A percentile compares a stretch with the other conserved stretches of the same genome.
Evolutionary conservation across 2,329 filamentous ascomycete genomes (phyloP).

Genomic region (Xylariales sp.): DNA sequence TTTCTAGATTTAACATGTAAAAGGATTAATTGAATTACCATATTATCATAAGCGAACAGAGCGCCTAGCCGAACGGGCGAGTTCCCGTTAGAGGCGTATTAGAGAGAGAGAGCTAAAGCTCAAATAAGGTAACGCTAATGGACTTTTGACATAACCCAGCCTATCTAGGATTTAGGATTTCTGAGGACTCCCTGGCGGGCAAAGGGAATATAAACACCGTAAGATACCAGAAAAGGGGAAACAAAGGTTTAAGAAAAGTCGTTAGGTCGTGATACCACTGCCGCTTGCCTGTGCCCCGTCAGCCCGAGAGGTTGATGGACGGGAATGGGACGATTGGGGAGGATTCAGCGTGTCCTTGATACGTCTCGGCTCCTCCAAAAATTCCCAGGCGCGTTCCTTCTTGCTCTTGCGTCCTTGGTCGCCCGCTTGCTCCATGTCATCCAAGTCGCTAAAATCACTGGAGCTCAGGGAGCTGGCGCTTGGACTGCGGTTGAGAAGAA

Average conservation of each 20-base stretch:
- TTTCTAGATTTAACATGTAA: not conserved
- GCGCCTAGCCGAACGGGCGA: not conserved
- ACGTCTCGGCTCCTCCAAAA: conserved; percentile 61
- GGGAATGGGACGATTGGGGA: conserved; percentile 9
- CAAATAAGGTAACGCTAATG: not conserved
- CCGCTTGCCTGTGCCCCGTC: conserved; percentile 9
- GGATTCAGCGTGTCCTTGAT: conserved; percentile 52
- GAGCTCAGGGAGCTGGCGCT: conserved; percentile 63
- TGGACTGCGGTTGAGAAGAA: conserved; percentile 68
- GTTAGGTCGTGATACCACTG: conserved; percentile 7
- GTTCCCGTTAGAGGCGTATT: not conserved
- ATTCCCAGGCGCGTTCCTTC: conserved; percentile 63
- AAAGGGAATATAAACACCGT: not conserved
- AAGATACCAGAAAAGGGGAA: not conserved
- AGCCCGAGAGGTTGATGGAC: conserved; percentile 22
- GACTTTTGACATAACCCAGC: not conserved
- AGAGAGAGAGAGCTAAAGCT: not conserved
- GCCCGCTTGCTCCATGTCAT: conserved; percentile 56
- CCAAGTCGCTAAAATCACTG: conserved; percentile 63
- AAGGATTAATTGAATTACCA: not conserved
- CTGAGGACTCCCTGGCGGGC: not conserved
- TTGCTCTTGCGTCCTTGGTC: conserved; percentile 59
- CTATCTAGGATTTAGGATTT: conserved; percentile 8
- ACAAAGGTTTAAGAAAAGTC: not conserved
- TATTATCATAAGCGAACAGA: conserved; percentile 17